Evolutionary conservation across 768 basidiomycete species (phyloP), one percentile per base, ranked within the genome.

Genomic region (Suillus variegatus): DNA sequence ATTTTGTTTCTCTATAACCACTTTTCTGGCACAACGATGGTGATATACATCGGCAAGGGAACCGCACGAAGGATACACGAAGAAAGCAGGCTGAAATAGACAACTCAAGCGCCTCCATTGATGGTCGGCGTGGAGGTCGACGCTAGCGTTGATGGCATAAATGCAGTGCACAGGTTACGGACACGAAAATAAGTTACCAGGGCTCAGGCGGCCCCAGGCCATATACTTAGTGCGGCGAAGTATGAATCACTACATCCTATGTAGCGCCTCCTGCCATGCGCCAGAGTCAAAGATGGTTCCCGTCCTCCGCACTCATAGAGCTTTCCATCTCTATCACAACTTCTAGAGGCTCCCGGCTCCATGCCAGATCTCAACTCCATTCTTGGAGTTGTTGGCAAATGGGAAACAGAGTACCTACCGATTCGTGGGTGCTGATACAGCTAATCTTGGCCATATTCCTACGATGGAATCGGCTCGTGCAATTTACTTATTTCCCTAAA

Each of bases 301-400:
- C 22, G 65, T 74, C 36, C 70, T 77, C 54, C 75, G 71, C 6
- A 71, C 72, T 66, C 77, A 67, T 56, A 78, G 32, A 32, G 75
- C 25, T 70, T 78, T 28, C 73, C 74, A 7, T 77, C 76, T 32
- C 69, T 78, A 43, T 69, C 77, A 44, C 72, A 64, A 60, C 65
- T 77, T 20, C 72, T 78, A 4, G 76, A 72, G 43, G 73, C 73
- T 6, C 67, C 77, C 6, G 75, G 75, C 62, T 70, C 75, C 0
- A 72, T 71, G 62, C 66, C 70, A 2, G 72, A 73, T 57, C 70
- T 16, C 13, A 35, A 54, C 38, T 61, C 67, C 22, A 41, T 60
- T 20, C 18, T 43, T 28, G 58, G 18, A 12, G 58, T 43, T 6
- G 58, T 43, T 43, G 58, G 41, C 43, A 40, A 60, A 32, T 43